These are phyloP conservation scores for Mucor circinelloides DNA, from an alignment of 371 early-diverging fungal genomes.

Conservation along the genomic window DNA sequence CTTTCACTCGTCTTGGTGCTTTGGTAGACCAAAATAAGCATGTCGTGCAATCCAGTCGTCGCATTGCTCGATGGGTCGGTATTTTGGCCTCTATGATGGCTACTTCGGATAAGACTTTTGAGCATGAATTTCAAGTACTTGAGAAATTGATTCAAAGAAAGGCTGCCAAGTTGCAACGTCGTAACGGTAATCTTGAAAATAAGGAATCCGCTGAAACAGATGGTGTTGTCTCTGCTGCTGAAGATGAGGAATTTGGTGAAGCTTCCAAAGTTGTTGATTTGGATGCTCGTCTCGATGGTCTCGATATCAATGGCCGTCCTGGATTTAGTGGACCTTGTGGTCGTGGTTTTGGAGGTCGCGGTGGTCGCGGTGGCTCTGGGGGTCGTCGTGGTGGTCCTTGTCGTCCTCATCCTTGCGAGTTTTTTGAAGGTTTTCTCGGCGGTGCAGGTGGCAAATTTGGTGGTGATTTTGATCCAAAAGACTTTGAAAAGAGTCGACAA, in stretches of 20 bases:
- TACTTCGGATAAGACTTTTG: neutral
- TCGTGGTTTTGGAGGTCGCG: neutral
- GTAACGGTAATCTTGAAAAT: neutral
- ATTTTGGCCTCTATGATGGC: constrained; percentile 11
- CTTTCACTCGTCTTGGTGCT: constrained; percentile 2
- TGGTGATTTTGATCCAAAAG: neutral
- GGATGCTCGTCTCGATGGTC: neutral
- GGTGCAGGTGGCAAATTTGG: neutral
- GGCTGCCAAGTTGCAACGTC: neutral
- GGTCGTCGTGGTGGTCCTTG: neutral
- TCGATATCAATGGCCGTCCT: neutral
- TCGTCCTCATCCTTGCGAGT: neutral
- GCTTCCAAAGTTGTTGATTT: neutral
- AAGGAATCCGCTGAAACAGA: neutral
- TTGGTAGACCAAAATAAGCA: neutral
- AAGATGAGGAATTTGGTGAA: neutral
- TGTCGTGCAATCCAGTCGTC: neutral
- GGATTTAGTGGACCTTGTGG: neutral
- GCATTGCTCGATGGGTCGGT: constrained; percentile 9
- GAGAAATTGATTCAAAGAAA: neutral
- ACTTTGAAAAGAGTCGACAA: neutral
- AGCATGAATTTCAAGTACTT: constrained; percentile 6
- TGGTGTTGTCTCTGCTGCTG: neutral
- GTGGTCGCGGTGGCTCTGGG: neutral
- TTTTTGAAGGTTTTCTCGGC: neutral